These are phyloP conservation scores for Hibiscus trionum DNA, from an alignment of 345 rosid genomes.

Conservation along the genomic window DNA sequence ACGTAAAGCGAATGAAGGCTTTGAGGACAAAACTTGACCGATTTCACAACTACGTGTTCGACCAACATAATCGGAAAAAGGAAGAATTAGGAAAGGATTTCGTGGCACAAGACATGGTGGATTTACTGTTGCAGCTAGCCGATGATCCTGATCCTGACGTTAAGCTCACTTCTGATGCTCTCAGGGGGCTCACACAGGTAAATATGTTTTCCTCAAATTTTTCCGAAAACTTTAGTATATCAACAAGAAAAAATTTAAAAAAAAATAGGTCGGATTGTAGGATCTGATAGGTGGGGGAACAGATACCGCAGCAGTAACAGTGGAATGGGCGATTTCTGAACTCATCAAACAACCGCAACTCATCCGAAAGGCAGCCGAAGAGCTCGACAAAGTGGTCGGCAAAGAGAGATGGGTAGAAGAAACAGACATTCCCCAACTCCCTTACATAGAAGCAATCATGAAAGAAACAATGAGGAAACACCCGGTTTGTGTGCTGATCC, in stretches of 20 bases:
- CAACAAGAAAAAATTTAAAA: no score
- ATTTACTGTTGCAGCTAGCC: not conserved
- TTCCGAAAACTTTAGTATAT: no score
- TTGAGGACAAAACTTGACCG: not conserved
- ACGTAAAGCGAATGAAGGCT: not conserved
- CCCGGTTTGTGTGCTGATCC: not conserved
- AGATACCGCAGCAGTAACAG: not conserved
- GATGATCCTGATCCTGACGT: not conserved
- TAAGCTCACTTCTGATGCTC: conserved; percentile 2
- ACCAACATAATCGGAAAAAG: conserved; percentile 11
- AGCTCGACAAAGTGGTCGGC: not conserved
- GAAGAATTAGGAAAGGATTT: not conserved
- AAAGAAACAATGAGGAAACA: not conserved
- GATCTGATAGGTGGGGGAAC: not conserved
- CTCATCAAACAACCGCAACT: not conserved
- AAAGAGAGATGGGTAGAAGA: not conserved
- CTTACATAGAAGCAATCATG: not conserved
- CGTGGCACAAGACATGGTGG: not conserved
- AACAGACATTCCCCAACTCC: not conserved
- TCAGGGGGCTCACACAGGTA: not conserved
- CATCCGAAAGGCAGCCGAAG: not conserved
- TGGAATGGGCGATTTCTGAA: not conserved
- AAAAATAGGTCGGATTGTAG: not conserved
- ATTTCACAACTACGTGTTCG: not conserved
- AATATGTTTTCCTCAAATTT: not conserved